phyloP scores from a whole-genome alignment of 805 yeast genomes.

The Cyberlindnera japonica region DNA sequence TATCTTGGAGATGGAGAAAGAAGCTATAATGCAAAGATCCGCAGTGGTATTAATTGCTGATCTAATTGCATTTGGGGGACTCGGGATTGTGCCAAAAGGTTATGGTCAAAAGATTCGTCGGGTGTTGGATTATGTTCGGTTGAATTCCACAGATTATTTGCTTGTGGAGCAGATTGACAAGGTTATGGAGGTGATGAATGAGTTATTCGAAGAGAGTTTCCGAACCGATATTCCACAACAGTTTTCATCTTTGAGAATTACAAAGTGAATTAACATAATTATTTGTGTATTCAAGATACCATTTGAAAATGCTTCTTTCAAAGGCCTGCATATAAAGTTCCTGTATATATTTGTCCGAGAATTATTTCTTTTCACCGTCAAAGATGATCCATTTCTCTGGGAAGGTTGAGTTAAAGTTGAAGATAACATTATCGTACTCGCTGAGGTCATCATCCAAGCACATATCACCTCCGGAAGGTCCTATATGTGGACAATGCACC shows the following conservation, averaged over 20 bases:
- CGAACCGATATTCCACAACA: conserved; percentile 4
- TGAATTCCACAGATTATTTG: conserved; percentile 52
- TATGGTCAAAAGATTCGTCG: conserved; percentile 42
- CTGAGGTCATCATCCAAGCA: conserved; percentile 11
- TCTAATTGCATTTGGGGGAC: conserved; percentile 45
- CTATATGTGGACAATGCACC: conserved; percentile 26
- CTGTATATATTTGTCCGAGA: not conserved
- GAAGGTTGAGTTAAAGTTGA: conserved; percentile 3
- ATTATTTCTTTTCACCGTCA: not conserved
- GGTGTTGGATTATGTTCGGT: conserved; percentile 40
- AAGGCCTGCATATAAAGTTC: too few relatives aligned
- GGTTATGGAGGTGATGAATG: conserved; percentile 31
- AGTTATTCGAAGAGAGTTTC: conserved; percentile 17
- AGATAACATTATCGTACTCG: conserved; percentile 8
- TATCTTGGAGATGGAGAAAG: conserved; percentile 57
- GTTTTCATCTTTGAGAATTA: conserved; percentile 5
- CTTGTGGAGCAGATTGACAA: conserved; percentile 55
- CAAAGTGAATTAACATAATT: not conserved
- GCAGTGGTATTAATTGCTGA: conserved; percentile 69
- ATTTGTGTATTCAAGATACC: not conserved
- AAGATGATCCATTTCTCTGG: conserved; percentile 2
- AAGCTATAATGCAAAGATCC: conserved; percentile 60
- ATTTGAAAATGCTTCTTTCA: not conserved
- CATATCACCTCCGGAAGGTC: not conserved
- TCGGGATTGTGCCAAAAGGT: conserved; percentile 46